Evolutionary conservation across 331 rosid species (phyloP).

Genomic region (Malus hybrid): DNA sequence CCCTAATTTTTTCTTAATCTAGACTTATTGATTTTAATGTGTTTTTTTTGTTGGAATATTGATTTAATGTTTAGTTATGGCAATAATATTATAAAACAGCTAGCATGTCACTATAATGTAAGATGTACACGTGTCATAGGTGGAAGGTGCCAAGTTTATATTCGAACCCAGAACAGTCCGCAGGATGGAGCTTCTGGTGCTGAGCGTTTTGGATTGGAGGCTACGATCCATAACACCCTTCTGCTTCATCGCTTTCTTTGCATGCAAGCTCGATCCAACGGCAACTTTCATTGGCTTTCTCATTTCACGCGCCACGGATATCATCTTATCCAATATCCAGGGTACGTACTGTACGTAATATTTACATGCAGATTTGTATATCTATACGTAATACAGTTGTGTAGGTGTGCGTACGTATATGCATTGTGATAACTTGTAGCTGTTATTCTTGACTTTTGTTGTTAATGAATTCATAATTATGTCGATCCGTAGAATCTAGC

Average conservation of each 20-base stretch:
- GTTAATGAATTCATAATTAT: background rate
- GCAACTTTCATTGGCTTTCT: conserved; percentile 58
- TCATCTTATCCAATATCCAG: conserved; percentile 69
- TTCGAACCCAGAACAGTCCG: conserved; percentile 83
- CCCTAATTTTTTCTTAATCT: background rate
- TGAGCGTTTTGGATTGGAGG: conserved; percentile 86
- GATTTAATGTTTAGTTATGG: background rate
- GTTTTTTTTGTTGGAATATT: background rate
- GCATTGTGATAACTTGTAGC: background rate
- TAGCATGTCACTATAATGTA: background rate
- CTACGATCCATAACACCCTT: conserved; percentile 92
- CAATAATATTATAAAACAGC: no score
- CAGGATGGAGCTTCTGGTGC: conserved; percentile 89
- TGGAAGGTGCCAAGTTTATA: conserved; percentile 73
- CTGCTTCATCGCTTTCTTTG: conserved; percentile 72
- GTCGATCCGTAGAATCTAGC: conserved; percentile 51
- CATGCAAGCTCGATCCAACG: conserved; percentile 72
- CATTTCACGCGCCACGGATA: conserved; percentile 72
- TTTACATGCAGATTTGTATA: background rate
- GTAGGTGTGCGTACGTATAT: background rate
- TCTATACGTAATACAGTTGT: background rate
- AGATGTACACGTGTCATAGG: conserved; percentile 24
- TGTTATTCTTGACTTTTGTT: background rate
- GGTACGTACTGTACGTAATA: conserved; percentile 29
- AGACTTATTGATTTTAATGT: background rate